These are phyloP conservation scores for Malassezia psittaci DNA, from an alignment of 1,284 basidiomycete species.

Conservation along the genomic window DNA sequence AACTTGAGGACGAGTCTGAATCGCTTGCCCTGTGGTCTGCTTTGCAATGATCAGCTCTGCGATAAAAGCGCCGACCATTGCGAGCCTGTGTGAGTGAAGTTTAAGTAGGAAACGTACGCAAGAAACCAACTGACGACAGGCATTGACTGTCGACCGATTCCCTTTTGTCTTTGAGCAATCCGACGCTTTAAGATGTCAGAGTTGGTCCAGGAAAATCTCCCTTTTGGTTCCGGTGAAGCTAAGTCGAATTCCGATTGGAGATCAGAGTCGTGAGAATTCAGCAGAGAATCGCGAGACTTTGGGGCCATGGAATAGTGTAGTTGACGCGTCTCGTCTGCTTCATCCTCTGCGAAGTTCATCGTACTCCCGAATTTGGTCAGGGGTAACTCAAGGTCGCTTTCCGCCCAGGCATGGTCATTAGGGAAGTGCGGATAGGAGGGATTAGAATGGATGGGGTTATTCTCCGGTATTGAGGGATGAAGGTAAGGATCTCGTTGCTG, in stretches of 20 bases:
- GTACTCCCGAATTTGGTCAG: constrained; percentile 21
- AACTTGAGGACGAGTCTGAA: constrained; percentile 58
- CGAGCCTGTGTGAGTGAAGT: constrained; percentile 17
- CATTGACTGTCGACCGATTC: constrained; percentile 68
- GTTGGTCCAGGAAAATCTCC: constrained; percentile 13
- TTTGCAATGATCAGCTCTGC: constrained; percentile 42
- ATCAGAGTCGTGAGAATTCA: too few species aligned
- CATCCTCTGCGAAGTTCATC: constrained; percentile 43
- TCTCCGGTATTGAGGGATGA: background rate
- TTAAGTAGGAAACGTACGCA: background rate
- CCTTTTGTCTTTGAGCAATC: constrained; percentile 54
- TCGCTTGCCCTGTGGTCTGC: constrained; percentile 39
- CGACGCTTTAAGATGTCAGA: constrained; percentile 32
- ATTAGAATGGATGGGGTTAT: background rate
- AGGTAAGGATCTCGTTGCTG: background rate
- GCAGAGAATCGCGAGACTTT: too few species aligned
- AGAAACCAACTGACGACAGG: constrained; percentile 58
- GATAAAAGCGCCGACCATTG: constrained; percentile 55
- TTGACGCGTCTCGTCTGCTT: constrained; percentile 36
- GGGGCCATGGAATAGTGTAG: constrained; percentile 10
- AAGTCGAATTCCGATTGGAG: background rate
- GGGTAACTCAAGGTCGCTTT: constrained; percentile 25
- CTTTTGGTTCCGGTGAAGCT: background rate
- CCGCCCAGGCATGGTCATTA: constrained; percentile 12
- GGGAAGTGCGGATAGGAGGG: background rate